Percentiles rank a stretch among this genome's conserved stretches.
These are phyloP conservation scores for Penicillium tannophilum DNA, from an alignment of 495 filamentous ascomycete genomes.

Conservation along the genomic window DNA sequence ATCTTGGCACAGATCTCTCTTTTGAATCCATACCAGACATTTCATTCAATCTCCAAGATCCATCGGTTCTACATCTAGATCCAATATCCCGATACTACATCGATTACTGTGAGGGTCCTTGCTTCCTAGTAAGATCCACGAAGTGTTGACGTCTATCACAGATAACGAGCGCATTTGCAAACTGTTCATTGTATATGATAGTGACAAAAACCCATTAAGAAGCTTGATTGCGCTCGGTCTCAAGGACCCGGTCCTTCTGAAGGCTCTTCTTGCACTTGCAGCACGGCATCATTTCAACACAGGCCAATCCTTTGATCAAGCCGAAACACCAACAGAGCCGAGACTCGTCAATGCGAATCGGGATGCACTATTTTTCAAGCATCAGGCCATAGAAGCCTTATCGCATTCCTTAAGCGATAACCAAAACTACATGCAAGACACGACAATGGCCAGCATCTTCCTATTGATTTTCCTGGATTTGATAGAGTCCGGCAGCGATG, in stretches of 20 bases:
- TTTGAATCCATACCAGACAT: not conserved
- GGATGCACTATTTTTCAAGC: slow-evolving; percentile 54
- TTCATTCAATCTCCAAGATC: slow-evolving; percentile 34
- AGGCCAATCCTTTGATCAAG: slow-evolving; percentile 26
- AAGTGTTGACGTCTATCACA: slow-evolving; percentile 20
- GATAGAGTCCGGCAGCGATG: slow-evolving; percentile 56
- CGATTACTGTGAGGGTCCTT: slow-evolving; percentile 46
- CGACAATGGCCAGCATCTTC: slow-evolving; percentile 52
- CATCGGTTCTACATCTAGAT: slow-evolving; percentile 37
- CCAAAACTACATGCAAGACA: slow-evolving; percentile 31
- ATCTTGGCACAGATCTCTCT: slow-evolving; percentile 1
- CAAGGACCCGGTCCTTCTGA: slow-evolving; percentile 48
- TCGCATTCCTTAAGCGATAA: slow-evolving; percentile 30
- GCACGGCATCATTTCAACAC: slow-evolving; percentile 56
- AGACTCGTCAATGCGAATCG: slow-evolving; percentile 26
- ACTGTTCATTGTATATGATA: slow-evolving; percentile 58
- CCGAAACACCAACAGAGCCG: slow-evolving; percentile 15
- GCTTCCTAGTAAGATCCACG: not conserved
- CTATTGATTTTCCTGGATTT: slow-evolving; percentile 61
- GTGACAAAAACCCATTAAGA: slow-evolving; percentile 56
- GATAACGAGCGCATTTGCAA: slow-evolving; percentile 55
- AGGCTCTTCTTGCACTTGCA: slow-evolving; percentile 55
- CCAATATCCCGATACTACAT: slow-evolving; percentile 45
- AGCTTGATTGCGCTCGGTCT: slow-evolving; percentile 51
- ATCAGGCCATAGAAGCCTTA: slow-evolving; percentile 50